Evolutionary conservation across 1,284 basidiomycete genomes (phyloP).

Genomic region (Ganoderma lucidum): DNA sequence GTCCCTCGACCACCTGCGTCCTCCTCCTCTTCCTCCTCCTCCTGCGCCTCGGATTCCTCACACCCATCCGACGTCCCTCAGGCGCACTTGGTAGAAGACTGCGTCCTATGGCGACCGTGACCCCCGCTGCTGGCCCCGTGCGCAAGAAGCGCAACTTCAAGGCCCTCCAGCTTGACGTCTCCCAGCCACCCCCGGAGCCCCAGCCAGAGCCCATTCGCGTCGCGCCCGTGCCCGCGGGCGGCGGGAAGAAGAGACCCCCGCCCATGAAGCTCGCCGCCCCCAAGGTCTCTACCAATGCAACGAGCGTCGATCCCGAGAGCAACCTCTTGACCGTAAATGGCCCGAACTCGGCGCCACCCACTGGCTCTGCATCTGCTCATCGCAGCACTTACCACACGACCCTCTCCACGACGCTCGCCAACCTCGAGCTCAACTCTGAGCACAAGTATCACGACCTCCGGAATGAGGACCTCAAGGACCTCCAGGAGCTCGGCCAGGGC

Average conservation of each 20-base stretch:
- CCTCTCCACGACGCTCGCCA: slow-evolving; percentile 77
- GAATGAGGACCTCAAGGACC: slow-evolving; percentile 84
- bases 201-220: slow-evolving; percentile 50
- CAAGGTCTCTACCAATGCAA: slow-evolving; percentile 51
- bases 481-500: slow-evolving; percentile 94
- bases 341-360: slow-evolving; percentile 50
- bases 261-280: slow-evolving; percentile 62
- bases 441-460: slow-evolving; percentile 75
- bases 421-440: slow-evolving; percentile 78
- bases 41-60: not conserved
- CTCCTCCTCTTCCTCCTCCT: not conserved
- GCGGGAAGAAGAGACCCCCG: slow-evolving; percentile 67
- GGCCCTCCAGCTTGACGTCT: slow-evolving; percentile 69
- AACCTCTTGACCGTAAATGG: slow-evolving; percentile 49
- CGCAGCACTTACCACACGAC: slow-evolving; percentile 76
- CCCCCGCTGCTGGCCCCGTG: slow-evolving; percentile 48
- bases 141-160: slow-evolving; percentile 88
- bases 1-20: slow-evolving; percentile 11
- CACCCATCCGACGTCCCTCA: too few relatives aligned
- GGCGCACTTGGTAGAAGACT: slow-evolving; percentile 6
- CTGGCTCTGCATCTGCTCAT: slow-evolving; percentile 50
- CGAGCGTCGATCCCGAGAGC: slow-evolving; percentile 47
- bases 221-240: slow-evolving; percentile 43
- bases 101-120: slow-evolving; percentile 22
- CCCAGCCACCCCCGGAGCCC: slow-evolving; percentile 51